Percentiles rank a stretch among this genome's conserved stretches.
phyloP scores from a whole-genome alignment of 1,284 basidiomycete species.

The Coniophora puteana region DNA sequence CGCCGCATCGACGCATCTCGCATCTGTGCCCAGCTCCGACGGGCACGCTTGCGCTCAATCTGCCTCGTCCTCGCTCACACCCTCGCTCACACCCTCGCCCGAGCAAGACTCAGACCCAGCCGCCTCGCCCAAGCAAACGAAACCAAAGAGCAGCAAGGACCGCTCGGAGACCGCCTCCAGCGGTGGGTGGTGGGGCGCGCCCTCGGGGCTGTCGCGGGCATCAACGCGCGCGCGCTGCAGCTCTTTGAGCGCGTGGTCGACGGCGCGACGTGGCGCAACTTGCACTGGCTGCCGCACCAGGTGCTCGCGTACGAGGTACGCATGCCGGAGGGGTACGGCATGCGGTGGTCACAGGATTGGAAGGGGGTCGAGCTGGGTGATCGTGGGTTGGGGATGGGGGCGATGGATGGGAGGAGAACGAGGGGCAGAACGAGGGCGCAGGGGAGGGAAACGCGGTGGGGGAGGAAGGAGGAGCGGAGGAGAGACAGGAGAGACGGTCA shows the following conservation, averaged over 20 bases:
- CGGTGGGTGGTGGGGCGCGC: constrained; percentile 58
- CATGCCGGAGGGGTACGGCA: constrained; percentile 54
- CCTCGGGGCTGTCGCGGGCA: constrained; percentile 45
- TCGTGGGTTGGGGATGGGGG: too few species aligned
- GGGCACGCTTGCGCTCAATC: too few species aligned
- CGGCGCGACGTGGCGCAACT: constrained; percentile 49
- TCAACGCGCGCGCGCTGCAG: constrained; percentile 46
- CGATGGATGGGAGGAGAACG: too few species aligned
- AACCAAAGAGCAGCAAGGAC: constrained; percentile 6
- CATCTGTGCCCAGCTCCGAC: too few species aligned
- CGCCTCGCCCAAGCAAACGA: background rate
- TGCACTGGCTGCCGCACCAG: constrained; percentile 58
- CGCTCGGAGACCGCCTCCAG: constrained; percentile 12
- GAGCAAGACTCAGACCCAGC: background rate
- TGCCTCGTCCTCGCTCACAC: too few species aligned
- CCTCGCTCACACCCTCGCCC: too few species aligned
- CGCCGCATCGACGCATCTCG: too few species aligned
- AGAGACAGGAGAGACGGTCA: too few species aligned
- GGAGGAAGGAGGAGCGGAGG: constrained; percentile 4
- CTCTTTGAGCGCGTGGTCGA: constrained; percentile 50
- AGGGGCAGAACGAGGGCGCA: background rate
- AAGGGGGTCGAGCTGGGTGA: constrained; percentile 10
- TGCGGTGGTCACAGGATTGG: constrained; percentile 57
- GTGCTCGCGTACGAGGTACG: constrained; percentile 56
- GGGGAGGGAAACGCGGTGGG: constrained; percentile 5